Base-by-base conservation (phyloP, 306 rosid species). In the Echinosophora koreensis region DNA sequence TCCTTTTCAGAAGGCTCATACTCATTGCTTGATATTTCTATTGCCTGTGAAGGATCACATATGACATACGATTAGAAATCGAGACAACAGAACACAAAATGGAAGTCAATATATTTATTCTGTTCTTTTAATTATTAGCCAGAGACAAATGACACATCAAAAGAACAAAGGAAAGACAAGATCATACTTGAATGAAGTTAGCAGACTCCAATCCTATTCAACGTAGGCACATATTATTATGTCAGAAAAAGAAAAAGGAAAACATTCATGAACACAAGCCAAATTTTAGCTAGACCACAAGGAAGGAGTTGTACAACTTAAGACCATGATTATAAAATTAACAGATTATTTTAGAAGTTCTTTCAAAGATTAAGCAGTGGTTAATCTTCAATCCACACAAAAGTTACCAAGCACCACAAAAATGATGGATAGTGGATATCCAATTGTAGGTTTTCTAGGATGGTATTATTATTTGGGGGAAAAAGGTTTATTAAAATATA, bases 1-100 rank as follows among this genome's bases (percentile, higher is more conserved):
- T 93, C 98, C 86, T 46, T 88, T 13, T 93, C 97, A 0, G 97
- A 78, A 81, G 98, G 98, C 80, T 93, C 98, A 78, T 93, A 90
- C 80, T 90, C 98, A 6, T 93, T 93, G 88, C 98, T 93, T 60
- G 98, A 93, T 82, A 93, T 85, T 82, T 90, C 98, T 51, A 93
- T 88, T 66, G 91, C 96, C 98, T 93, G 93, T 27, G 44, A 35
- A 74, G 47, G 79, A 79, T 81, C 50, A 69, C 47, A 76, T 63
- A 70, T 38, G 37, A 72, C 47, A 50, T 30, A 30, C 10, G 50
- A 44, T 44, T 44, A 78, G 47, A 50, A 14, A 50, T 52, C 35
- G 6, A 16, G 69, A 57, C 39, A 65, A 69, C 66, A 62, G 16
- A 69, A 59, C 34, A 61, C 44, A 65, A 14, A 32, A 65, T 8